A percentile compares a stretch with the other conserved stretches of the same genome.
Conservation (phyloP, 1,284 basidiomycete genomes). For the Anthracocystis setariae region DNA sequence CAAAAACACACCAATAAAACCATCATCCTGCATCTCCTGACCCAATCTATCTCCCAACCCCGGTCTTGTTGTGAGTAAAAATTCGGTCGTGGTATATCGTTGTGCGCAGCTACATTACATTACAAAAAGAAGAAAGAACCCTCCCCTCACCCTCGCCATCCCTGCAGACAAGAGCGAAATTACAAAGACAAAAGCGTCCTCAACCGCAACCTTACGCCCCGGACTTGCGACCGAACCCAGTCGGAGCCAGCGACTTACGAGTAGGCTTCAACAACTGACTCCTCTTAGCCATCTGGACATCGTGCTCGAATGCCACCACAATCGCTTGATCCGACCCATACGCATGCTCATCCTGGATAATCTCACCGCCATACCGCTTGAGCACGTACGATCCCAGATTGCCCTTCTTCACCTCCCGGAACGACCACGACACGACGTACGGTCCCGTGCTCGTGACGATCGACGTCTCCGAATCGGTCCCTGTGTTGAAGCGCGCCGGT, state of each 20-base stretch:
- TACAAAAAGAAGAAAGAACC: background rate
- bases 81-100: background rate
- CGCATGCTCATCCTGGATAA: constrained; percentile 58
- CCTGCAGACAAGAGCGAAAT: background rate
- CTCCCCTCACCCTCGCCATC: background rate
- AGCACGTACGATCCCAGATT: constrained; percentile 91
- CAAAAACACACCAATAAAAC: too few relatives aligned
- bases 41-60: too few relatives aligned
- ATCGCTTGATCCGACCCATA: constrained; percentile 86
- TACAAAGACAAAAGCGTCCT: background rate
- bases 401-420: constrained; percentile 91
- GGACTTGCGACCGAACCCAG: constrained; percentile 43
- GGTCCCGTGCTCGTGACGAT: constrained; percentile 97
- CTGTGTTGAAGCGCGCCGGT: constrained; percentile 93
- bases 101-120: constrained; percentile 21
- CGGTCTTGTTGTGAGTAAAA: too few relatives aligned
- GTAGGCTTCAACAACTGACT: constrained; percentile 86
- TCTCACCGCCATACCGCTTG: constrained; percentile 74
- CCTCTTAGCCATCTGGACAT: constrained; percentile 94
- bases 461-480: constrained; percentile 81
- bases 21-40: too few relatives aligned
- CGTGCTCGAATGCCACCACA: constrained; percentile 92
- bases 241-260: constrained; percentile 73
- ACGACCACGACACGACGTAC: constrained; percentile 87
- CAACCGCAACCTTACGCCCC: constrained; percentile 15